These are phyloP conservation scores for Plasmodium cynomolgi DNA, from an alignment of 169 alveolate genomes.

Conservation along the genomic window DNA sequence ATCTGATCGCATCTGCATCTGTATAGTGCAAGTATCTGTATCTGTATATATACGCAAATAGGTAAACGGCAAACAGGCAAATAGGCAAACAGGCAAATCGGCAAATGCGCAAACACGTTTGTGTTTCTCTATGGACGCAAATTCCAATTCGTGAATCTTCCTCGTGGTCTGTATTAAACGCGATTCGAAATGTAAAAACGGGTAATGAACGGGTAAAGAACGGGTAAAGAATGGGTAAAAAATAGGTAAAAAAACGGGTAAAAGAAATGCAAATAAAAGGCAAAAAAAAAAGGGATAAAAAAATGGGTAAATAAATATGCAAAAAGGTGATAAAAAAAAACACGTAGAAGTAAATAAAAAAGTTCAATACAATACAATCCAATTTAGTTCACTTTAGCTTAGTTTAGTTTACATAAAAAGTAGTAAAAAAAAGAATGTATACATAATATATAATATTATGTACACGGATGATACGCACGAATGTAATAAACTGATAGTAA, in stretches of 20 bases:
- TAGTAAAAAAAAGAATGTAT: background rate
- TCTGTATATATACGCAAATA: background rate
- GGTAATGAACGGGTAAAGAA: background rate
- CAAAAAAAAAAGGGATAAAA: background rate
- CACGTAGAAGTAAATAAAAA: background rate
- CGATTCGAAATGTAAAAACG: background rate
- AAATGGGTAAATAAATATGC: background rate
- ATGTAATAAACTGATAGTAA: background rate
- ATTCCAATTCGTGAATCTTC: background rate
- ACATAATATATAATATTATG: background rate
- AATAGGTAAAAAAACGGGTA: background rate
- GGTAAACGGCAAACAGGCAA: background rate
- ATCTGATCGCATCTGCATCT: background rate
- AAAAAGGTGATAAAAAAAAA: background rate
- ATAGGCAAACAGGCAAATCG: background rate
- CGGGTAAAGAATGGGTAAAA: background rate
- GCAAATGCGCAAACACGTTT: background rate
- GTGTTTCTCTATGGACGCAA: background rate
- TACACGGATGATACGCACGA: background rate
- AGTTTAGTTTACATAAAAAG: background rate
- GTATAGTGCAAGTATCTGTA: background rate
- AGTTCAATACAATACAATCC: background rate
- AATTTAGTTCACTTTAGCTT: background rate
- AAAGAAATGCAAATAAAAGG: background rate
- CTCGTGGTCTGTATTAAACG: background rate